Evolutionary conservation across 768 basidiomycete species (phyloP), one percentile per base, ranked within the genome.

Genomic region (Royoungia palumana): DNA sequence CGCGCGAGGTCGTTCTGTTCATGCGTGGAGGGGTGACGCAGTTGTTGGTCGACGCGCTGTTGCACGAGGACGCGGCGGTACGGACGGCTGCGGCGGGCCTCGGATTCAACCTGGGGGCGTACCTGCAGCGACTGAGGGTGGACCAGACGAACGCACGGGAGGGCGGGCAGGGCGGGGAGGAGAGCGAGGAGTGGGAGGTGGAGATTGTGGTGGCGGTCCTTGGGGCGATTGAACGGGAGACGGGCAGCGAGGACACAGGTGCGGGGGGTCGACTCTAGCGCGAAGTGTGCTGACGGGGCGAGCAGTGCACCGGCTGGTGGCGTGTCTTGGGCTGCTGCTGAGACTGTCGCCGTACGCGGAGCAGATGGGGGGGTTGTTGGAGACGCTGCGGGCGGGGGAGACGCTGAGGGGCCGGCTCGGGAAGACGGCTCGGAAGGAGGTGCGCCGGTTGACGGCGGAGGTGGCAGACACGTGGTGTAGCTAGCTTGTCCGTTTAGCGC

Each of bases 201-300:
- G 94, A 96, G 71, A 67, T 95, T 27, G 72, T 84, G 2, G 89
- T 85, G 58, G 94, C 89, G 1, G 61, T 96, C n/a, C 63, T 94
- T 0, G 89, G 92, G 64, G 89, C 87, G 16, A 59, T 95, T 17
- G 76, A 75, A 43, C 77, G 78, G 54, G 92, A 95, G 70, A 77
- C 71, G 53, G 68, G 72, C 46, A 88, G 75, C 55, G 88, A 90
- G 64, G 94, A 94, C 61, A 82, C 90, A 57, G 83, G 92, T 88
- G 47, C 68, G 89, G 65, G 28, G 45, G 21, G 39, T 51, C 16
- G 12, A 25, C n/a, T 37, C 20, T n/a, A n/a, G 16, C 9, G 2
- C 8, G 30, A 5, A 17, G 36, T 22, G 24, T 4, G 13, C 46
- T 55, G 51, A 56, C 21, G 14, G 20, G 24, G 24, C 32, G n/a